phyloP scores from a whole-genome alignment of 164 flowering plant species.

The Nymphaea thermarum region DNA sequence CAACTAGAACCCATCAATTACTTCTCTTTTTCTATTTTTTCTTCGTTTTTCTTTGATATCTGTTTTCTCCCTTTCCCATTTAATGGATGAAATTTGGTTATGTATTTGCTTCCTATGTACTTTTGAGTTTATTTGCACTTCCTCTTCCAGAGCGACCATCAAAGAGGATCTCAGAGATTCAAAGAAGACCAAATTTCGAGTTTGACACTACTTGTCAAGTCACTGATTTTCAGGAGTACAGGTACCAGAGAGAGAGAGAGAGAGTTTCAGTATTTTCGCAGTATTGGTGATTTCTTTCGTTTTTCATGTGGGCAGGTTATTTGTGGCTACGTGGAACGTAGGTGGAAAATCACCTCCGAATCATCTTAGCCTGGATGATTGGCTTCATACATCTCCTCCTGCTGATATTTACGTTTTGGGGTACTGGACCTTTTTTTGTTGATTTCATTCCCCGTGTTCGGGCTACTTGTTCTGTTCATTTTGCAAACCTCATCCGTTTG shows the following conservation, averaged over 20 bases:
- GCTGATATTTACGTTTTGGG: conserved; percentile 98
- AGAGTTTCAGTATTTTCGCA: background rate
- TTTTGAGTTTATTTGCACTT: conserved; percentile 3
- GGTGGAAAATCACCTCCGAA: conserved; percentile 95
- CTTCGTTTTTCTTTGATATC: background rate
- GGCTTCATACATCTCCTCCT: conserved; percentile 96
- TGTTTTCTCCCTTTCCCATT: too few relatives aligned
- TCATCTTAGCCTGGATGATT: conserved; percentile 73
- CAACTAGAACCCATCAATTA: background rate
- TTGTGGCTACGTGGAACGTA: conserved; percentile 98
- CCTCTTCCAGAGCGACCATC: conserved; percentile 38
- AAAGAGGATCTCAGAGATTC: conserved; percentile 42
- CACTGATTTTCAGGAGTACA: conserved; percentile 68
- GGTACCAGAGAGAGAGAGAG: conserved; percentile 18
- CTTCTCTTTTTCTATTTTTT: too few relatives aligned
- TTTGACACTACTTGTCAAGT: conserved; percentile 43
- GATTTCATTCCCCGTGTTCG: background rate
- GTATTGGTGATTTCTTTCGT: background rate
- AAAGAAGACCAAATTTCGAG: conserved; percentile 54
- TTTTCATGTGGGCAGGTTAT: conserved; percentile 34
- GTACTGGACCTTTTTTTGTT: conserved; percentile 17
- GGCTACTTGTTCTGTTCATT: too few relatives aligned
- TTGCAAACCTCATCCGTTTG: too few relatives aligned
- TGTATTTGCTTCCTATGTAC: background rate
- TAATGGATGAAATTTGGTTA: background rate